phyloP scores from a whole-genome alignment of 768 basidiomycete genomes.

The Russula olivacea region DNA sequence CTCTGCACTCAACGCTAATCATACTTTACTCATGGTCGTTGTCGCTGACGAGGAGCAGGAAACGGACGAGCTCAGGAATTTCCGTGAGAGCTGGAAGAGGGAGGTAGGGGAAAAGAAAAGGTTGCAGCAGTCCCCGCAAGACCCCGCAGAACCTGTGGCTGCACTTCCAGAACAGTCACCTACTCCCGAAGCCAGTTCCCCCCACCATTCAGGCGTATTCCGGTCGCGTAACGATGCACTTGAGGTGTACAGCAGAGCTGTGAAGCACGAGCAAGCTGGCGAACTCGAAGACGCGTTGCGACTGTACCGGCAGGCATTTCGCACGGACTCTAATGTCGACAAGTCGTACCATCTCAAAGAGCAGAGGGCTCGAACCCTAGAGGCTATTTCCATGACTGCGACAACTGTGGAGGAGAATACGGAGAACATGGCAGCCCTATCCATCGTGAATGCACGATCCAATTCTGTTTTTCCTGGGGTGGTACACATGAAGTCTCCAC shows the following conservation, averaged over 20 bases:
- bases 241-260: slow-evolving; percentile 61
- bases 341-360: slow-evolving; percentile 59
- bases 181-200: neutral
- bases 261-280: slow-evolving; percentile 67
- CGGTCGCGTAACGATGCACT: slow-evolving; percentile 44
- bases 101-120: slow-evolving; percentile 44
- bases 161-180: slow-evolving; percentile 15
- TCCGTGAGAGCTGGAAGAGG: slow-evolving; percentile 68
- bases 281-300: slow-evolving; percentile 68
- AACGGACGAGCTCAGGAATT: slow-evolving; percentile 56
- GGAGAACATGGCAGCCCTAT: neutral
- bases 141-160: neutral
- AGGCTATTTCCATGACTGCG: neutral
- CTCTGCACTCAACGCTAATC: neutral
- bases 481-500: slow-evolving; percentile 6
- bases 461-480: slow-evolving; percentile 11
- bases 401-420: neutral
- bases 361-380: slow-evolving; percentile 25
- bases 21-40: neutral
- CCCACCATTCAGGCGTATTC: neutral
- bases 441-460: neutral
- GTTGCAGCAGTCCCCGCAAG: neutral
- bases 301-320: slow-evolving; percentile 77
- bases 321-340: slow-evolving; percentile 71
- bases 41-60: slow-evolving; percentile 33